Conservation (phyloP, 352 stramenopile genomes). For the Phytopythium cucurbitacearum region DNA sequence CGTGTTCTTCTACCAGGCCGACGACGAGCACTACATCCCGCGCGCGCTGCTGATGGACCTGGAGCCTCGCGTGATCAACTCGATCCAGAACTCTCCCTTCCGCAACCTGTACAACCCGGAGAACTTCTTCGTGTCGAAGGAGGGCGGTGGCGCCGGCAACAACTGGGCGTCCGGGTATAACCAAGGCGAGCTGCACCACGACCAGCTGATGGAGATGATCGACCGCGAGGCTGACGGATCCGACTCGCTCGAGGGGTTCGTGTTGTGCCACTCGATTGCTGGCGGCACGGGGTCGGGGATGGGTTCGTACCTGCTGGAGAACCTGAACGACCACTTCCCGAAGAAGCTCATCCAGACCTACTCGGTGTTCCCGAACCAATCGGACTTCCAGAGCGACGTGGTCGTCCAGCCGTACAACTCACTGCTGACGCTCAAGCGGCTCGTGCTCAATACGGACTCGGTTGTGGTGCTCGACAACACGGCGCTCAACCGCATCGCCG, state of each 20-base stretch:
- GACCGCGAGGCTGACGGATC: constrained; percentile 96
- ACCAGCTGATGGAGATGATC: constrained; percentile 99
- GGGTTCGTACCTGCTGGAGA: constrained; percentile 98
- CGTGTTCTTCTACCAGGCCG: constrained; percentile 99
- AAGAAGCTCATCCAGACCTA: constrained; percentile 99
- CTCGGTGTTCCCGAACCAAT: constrained; percentile 98
- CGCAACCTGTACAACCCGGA: constrained; percentile 98
- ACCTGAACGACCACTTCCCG: constrained; percentile 99
- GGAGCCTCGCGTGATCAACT: constrained; percentile 94
- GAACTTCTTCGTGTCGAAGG: constrained; percentile 96
- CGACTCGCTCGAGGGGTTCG: constrained; percentile 96
- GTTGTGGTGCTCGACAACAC: constrained; percentile 99
- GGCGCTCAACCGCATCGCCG: constrained; percentile 95
- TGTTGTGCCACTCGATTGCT: constrained; percentile 98
- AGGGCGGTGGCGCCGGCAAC: constrained; percentile 90
- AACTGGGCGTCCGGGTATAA: constrained; percentile 92
- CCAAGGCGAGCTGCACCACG: constrained; percentile 92
- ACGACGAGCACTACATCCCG: constrained; percentile 99
- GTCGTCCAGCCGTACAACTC: constrained; percentile 99
- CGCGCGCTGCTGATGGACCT: constrained; percentile 97
- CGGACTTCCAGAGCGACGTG: constrained; percentile 93
- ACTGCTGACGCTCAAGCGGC: constrained; percentile 97
- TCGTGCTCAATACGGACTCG: constrained; percentile 98
- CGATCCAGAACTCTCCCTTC: constrained; percentile 90
- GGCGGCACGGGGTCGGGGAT: constrained; percentile 98